phyloP scores from a whole-genome alignment of 495 filamentous ascomycete genomes.

The Elasticomyces elasticus region DNA sequence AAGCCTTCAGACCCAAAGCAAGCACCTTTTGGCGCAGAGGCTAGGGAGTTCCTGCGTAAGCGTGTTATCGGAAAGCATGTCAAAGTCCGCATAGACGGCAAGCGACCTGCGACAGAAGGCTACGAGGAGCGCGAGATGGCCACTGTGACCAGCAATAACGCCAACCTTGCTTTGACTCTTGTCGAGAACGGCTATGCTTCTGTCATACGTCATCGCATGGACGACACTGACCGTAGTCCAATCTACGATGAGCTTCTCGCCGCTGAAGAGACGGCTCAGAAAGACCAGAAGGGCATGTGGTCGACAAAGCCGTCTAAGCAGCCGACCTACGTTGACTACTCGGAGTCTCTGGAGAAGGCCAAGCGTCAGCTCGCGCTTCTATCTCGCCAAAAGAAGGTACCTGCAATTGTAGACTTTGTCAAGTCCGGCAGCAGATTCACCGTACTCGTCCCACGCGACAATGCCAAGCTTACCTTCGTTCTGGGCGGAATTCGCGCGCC shows the following conservation, averaged over 20 bases:
- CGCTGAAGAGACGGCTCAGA: slow-evolving; percentile 76
- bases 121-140: slow-evolving; percentile 93
- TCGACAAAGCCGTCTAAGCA: slow-evolving; percentile 68
- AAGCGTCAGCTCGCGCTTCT: slow-evolving; percentile 83
- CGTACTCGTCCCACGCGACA: slow-evolving; percentile 82
- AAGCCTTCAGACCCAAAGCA: slow-evolving; percentile 73
- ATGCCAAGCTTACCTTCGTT: slow-evolving; percentile 89
- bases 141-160: slow-evolving; percentile 70
- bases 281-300: slow-evolving; percentile 91
- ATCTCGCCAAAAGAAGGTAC: slow-evolving; percentile 81
- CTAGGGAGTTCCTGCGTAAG: slow-evolving; percentile 92
- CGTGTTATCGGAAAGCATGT: slow-evolving; percentile 93
- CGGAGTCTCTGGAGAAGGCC: slow-evolving; percentile 85
- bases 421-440: slow-evolving; percentile 93
- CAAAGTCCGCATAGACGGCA: slow-evolving; percentile 75
- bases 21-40: slow-evolving; percentile 77
- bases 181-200: slow-evolving; percentile 88
- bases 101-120: slow-evolving; percentile 77
- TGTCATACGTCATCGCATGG: slow-evolving; percentile 85
- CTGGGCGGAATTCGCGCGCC: slow-evolving; percentile 92
- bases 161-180: slow-evolving; percentile 73
- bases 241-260: slow-evolving; percentile 88
- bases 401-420: slow-evolving; percentile 92
- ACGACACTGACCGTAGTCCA: slow-evolving; percentile 82
- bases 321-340: slow-evolving; percentile 77